Base-by-base conservation (phyloP, 768 basidiomycete genomes). In the Tricholoma hemisulphureum region DNA sequence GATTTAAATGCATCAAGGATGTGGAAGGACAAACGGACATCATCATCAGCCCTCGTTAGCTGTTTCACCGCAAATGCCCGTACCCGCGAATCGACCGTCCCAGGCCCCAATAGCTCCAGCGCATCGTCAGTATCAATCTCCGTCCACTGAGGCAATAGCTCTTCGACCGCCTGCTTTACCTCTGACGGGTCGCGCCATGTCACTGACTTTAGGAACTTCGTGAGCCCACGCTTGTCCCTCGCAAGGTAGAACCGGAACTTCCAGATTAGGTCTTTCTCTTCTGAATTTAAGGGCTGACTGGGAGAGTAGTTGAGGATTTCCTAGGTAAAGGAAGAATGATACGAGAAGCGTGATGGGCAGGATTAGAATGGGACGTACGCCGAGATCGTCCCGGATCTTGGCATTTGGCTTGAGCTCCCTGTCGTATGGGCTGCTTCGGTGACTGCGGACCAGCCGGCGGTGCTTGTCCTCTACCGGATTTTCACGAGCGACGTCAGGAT, bases 401-500 rank as follows among this genome's bases (percentile, higher is more conserved):
- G 96, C 94, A 66, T 98, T 96, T 0, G 97, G 97, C 65, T 99
- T 99, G 55, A 99, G 78, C 67, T 98, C 97, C 53, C 94, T 77
- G 67, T 98, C 96, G 52, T 97, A 89, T 0, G 95, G 93, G 46
- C 96, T 95, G 52, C 93, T 94, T 46, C 97, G 80, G 64, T 98
- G 95, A 69, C 95, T 96, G 48, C 97, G 88, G 59, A 98, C 91
- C 3, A 98, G 80, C 2, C 95, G 83, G 29, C 97, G 84, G 67
- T 98, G 95, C 67, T 99, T 99, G 67, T 95, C 93, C 66, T 99
- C 97, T 0, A 98, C 95, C 0, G 95, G 95, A 67, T 99, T 99
- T 64, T 98, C 95, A 24, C 93, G 83, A 6, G 82, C 83, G 50
- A 92, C 83, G 60, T 99, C 97, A 3, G 96, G 95, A 65, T 99